Evolutionary conservation across 1,284 basidiomycete species (phyloP), one percentile per base, ranked within the genome.

Genomic region (Irpex lacteus): DNA sequence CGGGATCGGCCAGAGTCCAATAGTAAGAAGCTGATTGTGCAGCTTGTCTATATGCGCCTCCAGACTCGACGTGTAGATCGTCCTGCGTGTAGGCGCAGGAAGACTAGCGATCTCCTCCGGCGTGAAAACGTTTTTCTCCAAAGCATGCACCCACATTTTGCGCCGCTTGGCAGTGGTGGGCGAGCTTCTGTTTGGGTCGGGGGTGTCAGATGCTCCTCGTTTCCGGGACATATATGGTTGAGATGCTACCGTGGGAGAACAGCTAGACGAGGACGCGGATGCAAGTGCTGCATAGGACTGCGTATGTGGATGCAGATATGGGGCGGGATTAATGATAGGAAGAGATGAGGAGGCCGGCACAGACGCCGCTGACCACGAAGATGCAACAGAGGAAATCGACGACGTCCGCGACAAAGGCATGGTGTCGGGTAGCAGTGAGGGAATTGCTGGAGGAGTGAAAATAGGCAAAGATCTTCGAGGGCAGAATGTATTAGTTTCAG

Each of bases 111-210:
- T 73, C 73, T 91, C 89, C 60, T 85, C 82, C 0, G 87, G 81
- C 1, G 77, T 81, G 74, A 92, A 92, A 26, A 92, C 76, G 13
- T 78, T 78, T 70, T 90, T 90, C 74, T 92, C 90, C 63, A 90
- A 81, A 1, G 85, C 83, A 67, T 90, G 89, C 59, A 87, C 88
- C 89, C 89, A 92, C 21, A 88, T 86, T 70, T 86, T 88, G 18
- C 89, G 81, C 2, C 87, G 83, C 71, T 90, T 88, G 2, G 57
- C 34, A 44, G 36, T 9, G 7, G 67, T 66, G 3, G 82, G 80
- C 58, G 82, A 82, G 54, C 86, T 82, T 66, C 85, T 86, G 70
- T 86, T 88, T 9, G 84, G 85, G 66, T 83, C 81, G 3, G 77
- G 61, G 87, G 84, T 4, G 86, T 84, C 11, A 13, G 44, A 47